Conservation (phyloP, 495 filamentous ascomycete genomes). For the Acidomyces sp. region DNA sequence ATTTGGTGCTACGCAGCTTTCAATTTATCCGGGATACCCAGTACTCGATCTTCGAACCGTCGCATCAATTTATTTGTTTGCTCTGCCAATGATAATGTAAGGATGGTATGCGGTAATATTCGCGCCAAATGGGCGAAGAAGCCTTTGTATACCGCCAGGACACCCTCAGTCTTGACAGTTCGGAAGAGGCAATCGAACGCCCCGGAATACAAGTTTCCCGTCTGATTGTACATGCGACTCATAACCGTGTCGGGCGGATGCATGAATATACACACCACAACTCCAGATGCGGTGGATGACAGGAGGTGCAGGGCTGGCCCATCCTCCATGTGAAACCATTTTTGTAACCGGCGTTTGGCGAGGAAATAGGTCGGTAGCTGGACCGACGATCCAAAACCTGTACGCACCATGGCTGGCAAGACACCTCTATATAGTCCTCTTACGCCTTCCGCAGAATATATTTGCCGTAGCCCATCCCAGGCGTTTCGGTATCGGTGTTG, state of each 20-base stretch:
- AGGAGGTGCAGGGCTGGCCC: conserved; percentile 79
- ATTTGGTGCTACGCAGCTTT: too few relatives aligned
- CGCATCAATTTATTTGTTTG: conserved; percentile 89
- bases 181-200: conserved; percentile 85
- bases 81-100: conserved; percentile 86
- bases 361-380: conserved; percentile 98
- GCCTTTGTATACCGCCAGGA: conserved; percentile 94
- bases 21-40: conserved; percentile 33
- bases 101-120: conserved; percentile 90
- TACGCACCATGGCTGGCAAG: conserved; percentile 89
- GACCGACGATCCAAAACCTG: conserved; percentile 86
- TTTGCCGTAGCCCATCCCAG: conserved; percentile 65
- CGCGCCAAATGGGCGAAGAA: conserved; percentile 89
- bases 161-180: conserved; percentile 80
- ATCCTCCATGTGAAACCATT: conserved; percentile 77
- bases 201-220: conserved; percentile 84
- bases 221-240: conserved; percentile 98
- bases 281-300: conserved; percentile 79
- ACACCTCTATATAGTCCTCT: conserved; percentile 79
- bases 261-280: conserved; percentile 97
- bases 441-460: conserved; percentile 64
- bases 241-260: conserved; percentile 98
- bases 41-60: conserved; percentile 56
- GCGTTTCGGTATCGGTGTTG: conserved; percentile 88
- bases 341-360: conserved; percentile 72